Evolutionary conservation across 257 asterid genomes (phyloP), one percentile per base, ranked within the genome.

Genomic region (Coffea canephora): DNA sequence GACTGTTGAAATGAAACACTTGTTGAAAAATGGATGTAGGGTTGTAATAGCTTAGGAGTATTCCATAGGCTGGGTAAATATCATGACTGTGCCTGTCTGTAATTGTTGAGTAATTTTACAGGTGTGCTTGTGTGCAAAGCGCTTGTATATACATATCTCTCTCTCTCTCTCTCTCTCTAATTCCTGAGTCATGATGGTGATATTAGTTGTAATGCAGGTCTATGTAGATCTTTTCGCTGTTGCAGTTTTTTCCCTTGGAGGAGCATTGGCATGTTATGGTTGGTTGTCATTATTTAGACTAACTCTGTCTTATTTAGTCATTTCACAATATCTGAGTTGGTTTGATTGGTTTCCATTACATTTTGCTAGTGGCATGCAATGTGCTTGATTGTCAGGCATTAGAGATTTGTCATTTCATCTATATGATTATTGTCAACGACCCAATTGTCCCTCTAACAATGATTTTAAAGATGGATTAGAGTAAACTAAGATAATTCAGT

Each of bases 241-340:
- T 57, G 86, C 91, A 61, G 84, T 87, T 80, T 82, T 95, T 78
- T 78, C 89, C 78, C 89, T 95, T 18, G 99, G 98, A 84, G 97
- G 91, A 86, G 97, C 99, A 73, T 88, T 95, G 90, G 98, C 98
- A 72, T 87, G 94, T 89, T 95, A 95, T 54, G 99, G 99, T 95
- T 80, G 86, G 94, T 76, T 73, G 77, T 74, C 82, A 31, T 41
- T 8, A 15, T 68, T 15, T 52, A 34, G 64, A 70, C 14, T 19
- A n/a, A 36, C 41, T 64, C 48, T 12, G 31, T 79, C 1, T 36
- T 62, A 72, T 3, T 36, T 79, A 54, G 54, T 59, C 21, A 8
- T 12, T 50, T 49, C 34, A 50, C 61, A 64, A 19, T 6, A 14
- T 59, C 21, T 57, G 9, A 54, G 25, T 71, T 7, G 11, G 36